Conservation (phyloP, 805 yeast species). For the Clavispora phyllophila region DNA sequence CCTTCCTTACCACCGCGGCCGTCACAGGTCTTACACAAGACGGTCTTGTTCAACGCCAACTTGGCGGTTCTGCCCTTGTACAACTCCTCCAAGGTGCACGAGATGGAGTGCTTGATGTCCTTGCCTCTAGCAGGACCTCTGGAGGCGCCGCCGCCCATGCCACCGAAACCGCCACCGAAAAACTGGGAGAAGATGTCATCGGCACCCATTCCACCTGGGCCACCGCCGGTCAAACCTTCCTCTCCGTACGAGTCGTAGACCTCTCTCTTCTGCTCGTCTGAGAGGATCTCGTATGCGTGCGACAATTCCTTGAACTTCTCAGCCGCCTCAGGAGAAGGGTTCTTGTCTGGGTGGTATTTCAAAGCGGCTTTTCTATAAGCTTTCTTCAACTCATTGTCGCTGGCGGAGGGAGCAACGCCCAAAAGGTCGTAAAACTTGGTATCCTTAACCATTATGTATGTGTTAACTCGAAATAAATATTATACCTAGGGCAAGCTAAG, state of each 20-base stretch:
- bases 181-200: constrained; percentile 77
- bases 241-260: constrained; percentile 86
- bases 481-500: neutral
- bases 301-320: constrained; percentile 92
- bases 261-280: constrained; percentile 85
- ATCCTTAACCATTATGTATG: constrained; percentile 62
- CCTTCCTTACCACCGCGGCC: constrained; percentile 97
- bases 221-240: constrained; percentile 68
- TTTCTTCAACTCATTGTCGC: constrained; percentile 69
- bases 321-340: constrained; percentile 70
- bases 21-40: constrained; percentile 81
- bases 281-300: constrained; percentile 80
- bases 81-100: constrained; percentile 85
- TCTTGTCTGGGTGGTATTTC: constrained; percentile 78
- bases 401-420: constrained; percentile 67
- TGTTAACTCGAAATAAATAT: constrained; percentile 5
- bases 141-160: constrained; percentile 59
- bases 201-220: constrained; percentile 52
- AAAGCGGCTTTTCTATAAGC: constrained; percentile 80
- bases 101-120: constrained; percentile 85
- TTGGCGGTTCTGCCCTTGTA: constrained; percentile 92
- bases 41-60: constrained; percentile 88
- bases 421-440: constrained; percentile 70
- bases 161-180: constrained; percentile 63
- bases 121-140: constrained; percentile 85